Base-by-base conservation (phyloP, 1,139 yeast genomes). In the Diutina mesorugosa region DNA sequence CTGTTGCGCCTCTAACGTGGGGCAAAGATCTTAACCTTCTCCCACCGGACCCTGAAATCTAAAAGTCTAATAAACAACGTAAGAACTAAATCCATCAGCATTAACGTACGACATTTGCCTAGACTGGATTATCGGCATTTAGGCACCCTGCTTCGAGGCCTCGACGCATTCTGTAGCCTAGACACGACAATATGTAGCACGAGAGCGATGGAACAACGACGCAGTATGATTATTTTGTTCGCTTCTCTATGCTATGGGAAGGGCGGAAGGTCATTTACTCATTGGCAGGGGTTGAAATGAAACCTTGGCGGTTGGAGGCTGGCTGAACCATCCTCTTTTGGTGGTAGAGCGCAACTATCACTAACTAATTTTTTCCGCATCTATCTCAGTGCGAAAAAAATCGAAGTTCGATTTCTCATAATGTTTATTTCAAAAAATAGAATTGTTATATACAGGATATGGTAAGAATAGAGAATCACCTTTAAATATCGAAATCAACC, bases 401-500 rank as follows among this genome's bases (percentile, higher is more conserved):
- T 35, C 41, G 41, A 1, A 10, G 41, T 35, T 35, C 41, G 41
- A 35, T 35, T 35, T n/a, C 41, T 35, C 41, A 10, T 14, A 7
- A 10, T 35, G 41, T 35, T 10, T 5, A 9, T 35, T 8, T 9
- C 12, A 35, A 35, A 35, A 35, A 8, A 32, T 1, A 30, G 9
- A 9, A 3, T 32, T 10, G 35, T 12, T 35, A 35, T 35, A 10
- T 35, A 35, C 41, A 35, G 14, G 41, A 8, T 32, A 10, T 9
- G 9, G 3, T 32, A 32, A 32, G 12, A 10, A 32, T 32, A 21
- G 26, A 21, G 18, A 18, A 18, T 2, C 18, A 18, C 18, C 9
- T 35, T 45, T 51, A 53, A 26, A 53, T 28, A 26, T 53, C 55
- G 30, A 53, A 53, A 29, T 53, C 48, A 14, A 45, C 38, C 6